These are phyloP conservation scores for Prunus salicina DNA, from an alignment of 306 rosid genomes.

Conservation along the genomic window DNA sequence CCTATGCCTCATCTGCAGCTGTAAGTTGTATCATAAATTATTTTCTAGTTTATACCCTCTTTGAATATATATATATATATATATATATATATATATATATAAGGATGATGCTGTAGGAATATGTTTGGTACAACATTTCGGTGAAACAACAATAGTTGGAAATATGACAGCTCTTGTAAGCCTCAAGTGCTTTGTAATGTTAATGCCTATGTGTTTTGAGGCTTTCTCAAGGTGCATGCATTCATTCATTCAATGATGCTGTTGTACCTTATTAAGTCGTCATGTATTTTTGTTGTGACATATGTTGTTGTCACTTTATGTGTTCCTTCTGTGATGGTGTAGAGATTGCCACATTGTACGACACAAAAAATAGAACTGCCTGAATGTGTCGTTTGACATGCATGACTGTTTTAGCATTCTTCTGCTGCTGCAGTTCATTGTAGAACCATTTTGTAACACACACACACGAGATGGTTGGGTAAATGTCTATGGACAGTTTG, in stretches of 20 bases:
- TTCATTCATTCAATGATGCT: background rate
- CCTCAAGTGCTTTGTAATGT: background rate
- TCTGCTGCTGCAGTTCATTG: background rate
- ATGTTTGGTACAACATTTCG: background rate
- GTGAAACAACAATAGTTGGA: background rate
- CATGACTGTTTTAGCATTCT: background rate
- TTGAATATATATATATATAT: background rate
- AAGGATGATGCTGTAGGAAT: background rate
- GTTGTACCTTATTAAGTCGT: background rate
- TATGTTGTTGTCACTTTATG: background rate
- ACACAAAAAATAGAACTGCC: background rate
- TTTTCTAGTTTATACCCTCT: background rate
- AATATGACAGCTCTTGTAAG: background rate
- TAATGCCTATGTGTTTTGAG: conserved; percentile 10
- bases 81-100: background rate
- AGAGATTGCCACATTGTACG: background rate
- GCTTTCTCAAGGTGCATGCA: background rate
- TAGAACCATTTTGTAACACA: background rate
- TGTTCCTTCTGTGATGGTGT: background rate
- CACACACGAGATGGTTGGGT: background rate
- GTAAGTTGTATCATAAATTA: conserved; percentile 53
- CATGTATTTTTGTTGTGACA: background rate
- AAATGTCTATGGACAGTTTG: background rate
- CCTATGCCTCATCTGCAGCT: conserved; percentile 82
- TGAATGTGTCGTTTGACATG: background rate